Conservation (phyloP, 2,329 filamentous ascomycete species). For the Clarireedia homoeocarpa region DNA sequence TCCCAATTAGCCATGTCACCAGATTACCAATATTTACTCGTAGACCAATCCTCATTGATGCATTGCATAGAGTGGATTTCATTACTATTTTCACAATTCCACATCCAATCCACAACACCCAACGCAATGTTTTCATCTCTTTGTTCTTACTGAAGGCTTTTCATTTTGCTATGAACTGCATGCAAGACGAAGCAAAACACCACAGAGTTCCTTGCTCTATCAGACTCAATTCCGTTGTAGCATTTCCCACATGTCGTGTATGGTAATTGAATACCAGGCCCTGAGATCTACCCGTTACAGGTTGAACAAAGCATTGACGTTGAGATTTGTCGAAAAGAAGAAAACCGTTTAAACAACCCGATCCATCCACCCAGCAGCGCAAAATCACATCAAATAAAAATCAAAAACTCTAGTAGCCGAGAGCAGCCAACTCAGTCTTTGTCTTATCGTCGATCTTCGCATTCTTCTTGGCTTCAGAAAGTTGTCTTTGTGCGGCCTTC, state of each 20-base stretch:
- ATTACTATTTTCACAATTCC: conserved; percentile 6
- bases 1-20: too few species aligned
- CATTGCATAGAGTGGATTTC: neutral
- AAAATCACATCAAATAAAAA: conserved; percentile 21
- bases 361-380: conserved; percentile 11
- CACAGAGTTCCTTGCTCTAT: conserved; percentile 25
- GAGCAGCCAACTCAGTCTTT: conserved; percentile 78
- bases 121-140: conserved; percentile 13
- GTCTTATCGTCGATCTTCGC: conserved; percentile 81
- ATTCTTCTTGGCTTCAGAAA: conserved; percentile 88
- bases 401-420: conserved; percentile 68
- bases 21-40: too few species aligned
- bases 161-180: conserved; percentile 28
- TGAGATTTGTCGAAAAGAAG: conserved; percentile 18
- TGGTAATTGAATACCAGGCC: conserved; percentile 19
- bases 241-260: conserved; percentile 24
- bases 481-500: conserved; percentile 88
- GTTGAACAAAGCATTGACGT: conserved; percentile 30
- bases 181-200: conserved; percentile 29
- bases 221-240: conserved; percentile 25
- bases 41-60: neutral
- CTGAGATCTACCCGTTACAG: conserved; percentile 25
- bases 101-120: neutral
- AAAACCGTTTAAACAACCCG: conserved; percentile 21
- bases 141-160: conserved; percentile 24